These are phyloP conservation scores for Starmerella floricola DNA, from an alignment of 805 yeast species.

Conservation along the genomic window DNA sequence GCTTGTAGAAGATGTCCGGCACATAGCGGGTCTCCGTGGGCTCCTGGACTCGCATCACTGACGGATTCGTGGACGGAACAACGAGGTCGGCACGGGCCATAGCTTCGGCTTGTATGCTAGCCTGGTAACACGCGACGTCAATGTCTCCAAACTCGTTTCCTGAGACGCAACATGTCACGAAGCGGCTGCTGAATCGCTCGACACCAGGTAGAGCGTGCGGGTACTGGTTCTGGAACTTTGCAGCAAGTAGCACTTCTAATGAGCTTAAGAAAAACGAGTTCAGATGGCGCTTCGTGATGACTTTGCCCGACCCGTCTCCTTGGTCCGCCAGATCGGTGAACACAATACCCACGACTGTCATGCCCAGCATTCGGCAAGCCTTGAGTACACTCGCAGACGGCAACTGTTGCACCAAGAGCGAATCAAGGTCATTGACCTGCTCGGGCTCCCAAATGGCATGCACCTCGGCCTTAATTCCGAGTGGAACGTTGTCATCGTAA, in stretches of 20 bases:
- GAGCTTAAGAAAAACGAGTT: conserved; percentile 83
- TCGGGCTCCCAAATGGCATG: conserved; percentile 91
- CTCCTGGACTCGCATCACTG: conserved; percentile 66
- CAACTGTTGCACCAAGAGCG: conserved; percentile 48
- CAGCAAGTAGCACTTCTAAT: conserved; percentile 75
- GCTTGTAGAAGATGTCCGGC: conserved; percentile 83
- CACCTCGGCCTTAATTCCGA: conserved; percentile 88
- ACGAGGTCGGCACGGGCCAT: conserved; percentile 76
- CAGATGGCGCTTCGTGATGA: conserved; percentile 82
- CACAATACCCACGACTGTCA: conserved; percentile 65
- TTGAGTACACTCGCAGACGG: conserved; percentile 34
- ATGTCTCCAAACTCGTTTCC: conserved; percentile 86
- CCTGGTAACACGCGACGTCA: conserved; percentile 84
- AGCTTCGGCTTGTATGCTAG: conserved; percentile 75
- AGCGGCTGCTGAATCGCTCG: conserved; percentile 70
- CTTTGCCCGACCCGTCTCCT: conserved; percentile 78
- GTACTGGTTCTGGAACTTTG: conserved; percentile 54
- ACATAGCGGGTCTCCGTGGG: conserved; percentile 69
- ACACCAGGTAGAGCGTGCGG: conserved; percentile 32
- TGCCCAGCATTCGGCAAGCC: conserved; percentile 42
- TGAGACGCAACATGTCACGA: conserved; percentile 82
- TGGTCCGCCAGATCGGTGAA: conserved; percentile 86
- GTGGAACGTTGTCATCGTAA: conserved; percentile 65
- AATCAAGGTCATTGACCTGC: conserved; percentile 77
- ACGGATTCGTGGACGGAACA: conserved; percentile 80